Evolutionary conservation across 2,329 filamentous ascomycete species (phyloP), one percentile per base, ranked within the genome.

Genomic region (Rachicladosporium sp.): DNA sequence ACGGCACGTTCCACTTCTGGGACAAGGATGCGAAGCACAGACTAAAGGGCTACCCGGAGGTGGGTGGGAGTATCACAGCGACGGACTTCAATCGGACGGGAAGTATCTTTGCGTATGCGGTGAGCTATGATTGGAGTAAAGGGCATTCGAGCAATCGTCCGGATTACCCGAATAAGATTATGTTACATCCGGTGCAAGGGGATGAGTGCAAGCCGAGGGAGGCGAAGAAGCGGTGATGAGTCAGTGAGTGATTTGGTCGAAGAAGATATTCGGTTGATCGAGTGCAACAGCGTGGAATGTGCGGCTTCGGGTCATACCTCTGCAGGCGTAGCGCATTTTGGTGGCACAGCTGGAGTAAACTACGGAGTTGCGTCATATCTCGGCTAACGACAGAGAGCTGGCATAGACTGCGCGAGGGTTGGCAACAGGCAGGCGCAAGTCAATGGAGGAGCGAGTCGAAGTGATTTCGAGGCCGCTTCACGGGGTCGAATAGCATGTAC

Each of bases 51-150:
- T 98, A 70, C 50, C 63, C 64, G 3, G 64, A 69, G 40, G 66
- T 69, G 29, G 67, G 67, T 43, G 88, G 88, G 42, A 85, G 82
- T 54, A 98, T 98, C 65, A 82, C 82, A 6, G 74, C 84, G 15
- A 94, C 88, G 2, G 83, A 78, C n/a, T 98, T 98, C 71, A 93
- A 88, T 67, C 76, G 78, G 52, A 81, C 71, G 42, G 91, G 91
- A 38, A 80, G 59, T 48, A 68, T 70, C 47, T 70, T 70, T 45
- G 67, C 67, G 6, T 71, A 70, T 43, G 86, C 88, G 19, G 76
- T 95, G 35, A 87, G 86, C 59, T 98, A 98, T 61, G 91, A 98
- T 66, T 98, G 91, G 91, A 87, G 82, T 66, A 96, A 98, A 69
- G 91, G 91, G 10, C 95, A 89, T 66, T 76, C 82, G 48, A 76